Base-by-base conservation (phyloP, 2,329 filamentous ascomycete genomes). In the Gnomoniopsis smithogilvyi region DNA sequence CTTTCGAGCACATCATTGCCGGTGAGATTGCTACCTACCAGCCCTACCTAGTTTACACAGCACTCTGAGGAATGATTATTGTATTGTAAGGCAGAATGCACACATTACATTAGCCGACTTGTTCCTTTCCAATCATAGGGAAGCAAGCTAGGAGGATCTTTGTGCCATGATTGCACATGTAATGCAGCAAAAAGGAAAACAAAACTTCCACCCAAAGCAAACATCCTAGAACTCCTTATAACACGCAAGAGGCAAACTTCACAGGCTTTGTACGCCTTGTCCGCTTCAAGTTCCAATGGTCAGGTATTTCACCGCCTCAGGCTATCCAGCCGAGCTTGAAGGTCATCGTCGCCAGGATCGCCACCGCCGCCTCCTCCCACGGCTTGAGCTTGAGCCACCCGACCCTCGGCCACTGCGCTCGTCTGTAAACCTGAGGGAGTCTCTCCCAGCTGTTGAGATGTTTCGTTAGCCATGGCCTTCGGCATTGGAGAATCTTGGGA, bases 281-380 rank as follows among this genome's bases (percentile, higher is more conserved):
- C 34, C 21, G 17, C 24, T 10, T 19, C n/a, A 19, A 17, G 15
- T 2, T 14, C 24, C n/a, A 6, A 45, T 22, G 33, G 17, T 8
- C 24, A 17, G 17, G 24, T 4, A 21, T 24, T 26, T 71, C 73
- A 85, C 72, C 81, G 80, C 69, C 90, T 83, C 64, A 98, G 78
- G 73, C 93, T 96, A 72, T 98, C 92, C 54, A 99, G 82, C 60
- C 95, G 86, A 64, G 95, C 94, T 77, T 98, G 93, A 26, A 99
- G 84, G 72, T 97, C 95, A 69, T 97, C 92, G 68, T 97, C 93
- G n/a, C 85, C 87, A 6, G 84, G 78, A 67, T 87, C 86, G 19
- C 77, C 77, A 10, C 81, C 85, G 6, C 88, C 88, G 6, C 78
- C 76, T 12, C 81, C 86, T 8, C 91, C 92, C 65, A 98, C 82